Base-by-base conservation (phyloP, 345 rosid genomes). In the Carallia brachiata region DNA sequence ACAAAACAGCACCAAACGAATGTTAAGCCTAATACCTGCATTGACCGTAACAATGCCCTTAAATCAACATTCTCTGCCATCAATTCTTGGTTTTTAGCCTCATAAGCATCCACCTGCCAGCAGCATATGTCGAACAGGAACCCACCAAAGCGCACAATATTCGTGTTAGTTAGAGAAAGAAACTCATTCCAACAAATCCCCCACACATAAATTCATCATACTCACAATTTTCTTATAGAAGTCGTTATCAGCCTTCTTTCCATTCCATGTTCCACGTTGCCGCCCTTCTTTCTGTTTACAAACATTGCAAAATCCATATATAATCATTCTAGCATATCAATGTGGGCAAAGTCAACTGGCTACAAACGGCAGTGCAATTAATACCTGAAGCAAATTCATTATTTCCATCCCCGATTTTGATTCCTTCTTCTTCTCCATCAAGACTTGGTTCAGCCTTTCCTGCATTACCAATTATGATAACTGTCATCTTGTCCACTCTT, bases 381-480 rank as follows among this genome's bases (percentile, higher is more conserved):
- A 65, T 77, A 92, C 99, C 99, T 95, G 99, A 78, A 95, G 90
- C 76, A 95, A 78, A 84, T 90, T 95, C 99, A 95, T 95, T 69
- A 95, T 95, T 78, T 95, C 99, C 97, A 95, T 95, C 74, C 99
- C 98, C 32, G 99, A 92, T 79, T 81, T 88, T 2, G 98, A 85
- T 89, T 95, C 99, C 84, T 95, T 95, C 90, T 90, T 95, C 77
- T 95, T 95, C 86, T 95, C 99, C 96, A 90, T 95, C 82, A 95
- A 78, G 36, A 95, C 99, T 85, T 95, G 99, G 72, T 95, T 95
- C 75, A 95, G 80, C 83, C 84, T 90, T 88, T 95, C 99, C 98
- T 95, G 80, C 31, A 44, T 44, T 44, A 12, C 17, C 16, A 44
- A 44, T 44, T 10, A 10, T 44, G 50, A 12, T 10, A 44, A 44